A percentile compares a stretch with the other conserved stretches of the same genome.
phyloP scores from a whole-genome alignment of 805 yeast genomes.

The Priceomyces melissophilus region DNA sequence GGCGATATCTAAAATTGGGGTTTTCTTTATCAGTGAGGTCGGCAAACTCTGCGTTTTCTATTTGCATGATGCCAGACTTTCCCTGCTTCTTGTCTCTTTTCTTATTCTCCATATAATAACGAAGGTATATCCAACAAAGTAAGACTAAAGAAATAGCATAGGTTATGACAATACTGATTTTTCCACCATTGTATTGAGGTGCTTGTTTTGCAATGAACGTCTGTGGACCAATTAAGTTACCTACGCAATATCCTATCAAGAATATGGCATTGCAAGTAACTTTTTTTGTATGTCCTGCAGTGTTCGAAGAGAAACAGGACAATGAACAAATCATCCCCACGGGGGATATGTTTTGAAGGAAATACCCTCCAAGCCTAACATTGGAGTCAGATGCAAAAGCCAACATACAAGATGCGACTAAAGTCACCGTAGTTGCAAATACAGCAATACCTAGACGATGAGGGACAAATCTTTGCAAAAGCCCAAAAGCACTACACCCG shows the following conservation, averaged over 20 bases:
- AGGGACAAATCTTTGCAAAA: slow-evolving; percentile 23
- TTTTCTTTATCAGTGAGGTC: slow-evolving; percentile 46
- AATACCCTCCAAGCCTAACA: slow-evolving; percentile 26
- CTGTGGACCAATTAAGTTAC: slow-evolving; percentile 27
- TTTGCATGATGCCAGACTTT: slow-evolving; percentile 14
- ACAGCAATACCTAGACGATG: slow-evolving; percentile 21
- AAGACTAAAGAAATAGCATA: slow-evolving; percentile 3
- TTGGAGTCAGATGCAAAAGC: slow-evolving; percentile 36
- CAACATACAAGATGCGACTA: slow-evolving; percentile 28
- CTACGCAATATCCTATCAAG: slow-evolving; percentile 26
- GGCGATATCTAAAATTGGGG: slow-evolving; percentile 34
- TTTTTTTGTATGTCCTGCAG: slow-evolving; percentile 59
- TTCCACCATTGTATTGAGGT: slow-evolving; percentile 24
- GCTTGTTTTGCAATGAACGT: slow-evolving; percentile 22
- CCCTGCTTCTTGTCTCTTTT: slow-evolving; percentile 10
- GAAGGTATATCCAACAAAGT: slow-evolving; percentile 3
- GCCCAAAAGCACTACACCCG: slow-evolving; percentile 19
- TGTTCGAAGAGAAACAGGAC: slow-evolving; percentile 31
- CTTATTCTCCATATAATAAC: slow-evolving; percentile 10
- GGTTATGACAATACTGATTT: slow-evolving; percentile 9
- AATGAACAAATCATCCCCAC: slow-evolving; percentile 19
- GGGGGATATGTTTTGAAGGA: slow-evolving; percentile 25
- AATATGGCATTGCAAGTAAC: slow-evolving; percentile 39
- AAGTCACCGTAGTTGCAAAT: slow-evolving; percentile 10
- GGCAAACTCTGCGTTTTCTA: slow-evolving; percentile 39